These are phyloP conservation scores for Agroathelia rolfsii DNA, from an alignment of 1,284 basidiomycete genomes.

Conservation along the genomic window DNA sequence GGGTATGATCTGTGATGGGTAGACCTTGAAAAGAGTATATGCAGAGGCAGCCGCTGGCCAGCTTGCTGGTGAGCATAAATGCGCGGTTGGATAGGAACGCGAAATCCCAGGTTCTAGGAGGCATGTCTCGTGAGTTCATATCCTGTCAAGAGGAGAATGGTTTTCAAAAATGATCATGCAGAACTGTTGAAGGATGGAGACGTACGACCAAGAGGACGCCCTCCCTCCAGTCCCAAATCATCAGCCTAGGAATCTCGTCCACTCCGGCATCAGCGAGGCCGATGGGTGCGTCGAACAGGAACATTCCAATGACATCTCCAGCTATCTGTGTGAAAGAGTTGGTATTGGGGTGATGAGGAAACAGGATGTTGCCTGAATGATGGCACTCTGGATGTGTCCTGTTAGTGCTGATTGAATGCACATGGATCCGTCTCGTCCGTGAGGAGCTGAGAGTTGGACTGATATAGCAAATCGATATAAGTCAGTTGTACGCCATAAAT, in stretches of 20 bases:
- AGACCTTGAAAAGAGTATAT: constrained; percentile 26
- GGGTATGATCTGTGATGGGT: constrained; percentile 11
- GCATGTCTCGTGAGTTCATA: constrained; percentile 16
- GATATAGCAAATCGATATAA: constrained; percentile 9
- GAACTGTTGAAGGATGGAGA: constrained; percentile 10
- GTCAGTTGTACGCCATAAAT: too few species aligned
- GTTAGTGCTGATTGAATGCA: constrained; percentile 35
- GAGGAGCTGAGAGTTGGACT: constrained; percentile 8
- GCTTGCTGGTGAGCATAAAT: constrained; percentile 29
- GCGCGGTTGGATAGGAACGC: constrained; percentile 35
- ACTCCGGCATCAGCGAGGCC: too few species aligned
- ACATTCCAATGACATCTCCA: constrained; percentile 39
- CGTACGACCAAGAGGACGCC: constrained; percentile 34
- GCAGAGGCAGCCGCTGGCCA: constrained; percentile 25
- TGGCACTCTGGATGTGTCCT: constrained; percentile 27
- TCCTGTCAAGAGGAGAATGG: constrained; percentile 15
- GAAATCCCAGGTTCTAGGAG: constrained; percentile 29
- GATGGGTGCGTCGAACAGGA: constrained; percentile 25
- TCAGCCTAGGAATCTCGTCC: constrained; percentile 29
- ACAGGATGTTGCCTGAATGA: too few species aligned
- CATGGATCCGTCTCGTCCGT: constrained; percentile 20
- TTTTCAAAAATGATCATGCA: background rate
- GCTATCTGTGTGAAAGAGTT: constrained; percentile 38
- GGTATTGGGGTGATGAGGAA: constrained; percentile 15
- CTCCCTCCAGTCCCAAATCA: constrained; percentile 47